Evolutionary conservation across 208 protist genomes (phyloP).

Genomic region (Tritrichomonas foetus): DNA sequence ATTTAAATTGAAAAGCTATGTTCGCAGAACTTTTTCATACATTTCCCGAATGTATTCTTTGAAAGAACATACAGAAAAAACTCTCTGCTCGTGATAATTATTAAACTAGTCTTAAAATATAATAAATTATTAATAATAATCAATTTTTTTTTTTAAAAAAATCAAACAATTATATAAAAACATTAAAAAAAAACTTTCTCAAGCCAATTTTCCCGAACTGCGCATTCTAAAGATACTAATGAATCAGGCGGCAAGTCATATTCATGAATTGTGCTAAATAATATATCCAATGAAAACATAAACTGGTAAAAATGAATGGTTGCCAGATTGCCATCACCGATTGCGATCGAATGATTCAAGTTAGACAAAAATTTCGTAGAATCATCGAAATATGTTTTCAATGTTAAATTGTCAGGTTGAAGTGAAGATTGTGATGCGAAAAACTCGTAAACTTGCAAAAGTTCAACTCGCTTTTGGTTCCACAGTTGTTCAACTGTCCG

Average conservation of each 20-base stretch:
- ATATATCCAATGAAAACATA: background rate
- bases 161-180: no score
- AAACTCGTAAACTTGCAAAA: background rate
- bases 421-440: background rate
- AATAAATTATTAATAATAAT: no score
- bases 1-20: no score
- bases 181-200: background rate
- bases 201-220: background rate
- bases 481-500: background rate
- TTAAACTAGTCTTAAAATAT: no score
- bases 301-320: background rate
- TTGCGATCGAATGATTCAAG: background rate
- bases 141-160: no score
- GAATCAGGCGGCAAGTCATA: background rate
- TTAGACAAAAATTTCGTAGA: background rate
- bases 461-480: background rate
- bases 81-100: no score
- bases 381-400: background rate
- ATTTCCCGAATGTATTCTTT: no score
- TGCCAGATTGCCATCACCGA: background rate
- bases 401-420: background rate
- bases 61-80: no score
- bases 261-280: background rate
- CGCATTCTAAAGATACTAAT: background rate
- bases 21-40: no score